Percentiles rank a stretch among this genome's conserved stretches.
phyloP scores from a whole-genome alignment of 2,329 filamentous ascomycete species.

The Fusarium denticulatum region DNA sequence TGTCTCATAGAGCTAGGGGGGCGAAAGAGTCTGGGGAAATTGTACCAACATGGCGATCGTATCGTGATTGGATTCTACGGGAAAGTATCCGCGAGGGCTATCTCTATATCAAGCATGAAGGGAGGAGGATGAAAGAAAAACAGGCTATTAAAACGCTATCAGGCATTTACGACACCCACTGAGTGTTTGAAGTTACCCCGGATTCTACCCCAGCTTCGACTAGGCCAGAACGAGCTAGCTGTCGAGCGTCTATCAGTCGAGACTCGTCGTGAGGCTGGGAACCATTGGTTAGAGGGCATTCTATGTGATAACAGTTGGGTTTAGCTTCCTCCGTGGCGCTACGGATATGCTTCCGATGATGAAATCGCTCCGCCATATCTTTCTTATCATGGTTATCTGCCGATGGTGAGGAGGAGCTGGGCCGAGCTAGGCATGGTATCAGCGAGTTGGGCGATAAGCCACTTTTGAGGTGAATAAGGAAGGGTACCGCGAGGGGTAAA shows the following conservation, averaged over 20 bases:
- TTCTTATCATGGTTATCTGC: background rate
- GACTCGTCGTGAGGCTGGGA: background rate
- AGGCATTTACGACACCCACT: background rate
- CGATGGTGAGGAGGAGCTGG: background rate
- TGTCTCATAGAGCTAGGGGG: background rate
- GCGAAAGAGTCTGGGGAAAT: background rate
- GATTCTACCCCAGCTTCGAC: constrained; percentile 6
- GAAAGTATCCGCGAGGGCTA: constrained; percentile 23
- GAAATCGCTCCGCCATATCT: background rate
- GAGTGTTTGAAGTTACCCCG: background rate
- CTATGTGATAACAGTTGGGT: background rate
- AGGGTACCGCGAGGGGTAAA: constrained; percentile 8
- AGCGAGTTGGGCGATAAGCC: background rate
- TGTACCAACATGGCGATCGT: background rate
- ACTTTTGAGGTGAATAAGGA: constrained; percentile 3
- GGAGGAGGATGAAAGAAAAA: background rate
- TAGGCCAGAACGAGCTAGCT: background rate
- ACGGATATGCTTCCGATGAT: background rate
- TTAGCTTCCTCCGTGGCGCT: background rate
- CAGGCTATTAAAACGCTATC: background rate
- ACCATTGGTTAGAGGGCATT: background rate
- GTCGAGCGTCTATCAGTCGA: background rate
- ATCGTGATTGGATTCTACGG: constrained; percentile 21
- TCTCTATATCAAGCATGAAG: background rate
- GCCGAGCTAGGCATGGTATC: background rate